Conservation (phyloP, 192 early-diverging fungal genomes). For the Dimargaris xerosporica region DNA sequence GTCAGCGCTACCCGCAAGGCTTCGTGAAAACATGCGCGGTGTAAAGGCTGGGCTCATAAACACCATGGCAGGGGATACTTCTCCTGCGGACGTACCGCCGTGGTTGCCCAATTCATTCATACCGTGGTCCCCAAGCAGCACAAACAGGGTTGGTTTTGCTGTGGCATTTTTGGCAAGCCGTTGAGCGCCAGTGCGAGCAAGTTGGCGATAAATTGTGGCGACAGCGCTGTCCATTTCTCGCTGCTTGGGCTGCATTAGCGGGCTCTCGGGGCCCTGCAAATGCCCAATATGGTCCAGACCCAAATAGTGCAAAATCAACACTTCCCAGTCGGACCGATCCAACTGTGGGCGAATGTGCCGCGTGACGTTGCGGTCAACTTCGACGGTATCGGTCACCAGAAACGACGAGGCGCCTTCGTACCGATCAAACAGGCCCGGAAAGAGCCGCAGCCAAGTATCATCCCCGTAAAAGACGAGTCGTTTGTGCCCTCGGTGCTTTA, state of each 20-base stretch:
- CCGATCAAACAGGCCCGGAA: conserved; percentile 46
- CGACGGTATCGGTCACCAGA: conserved; percentile 47
- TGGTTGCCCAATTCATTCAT: conserved; percentile 60
- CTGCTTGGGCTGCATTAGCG: conserved; percentile 59
- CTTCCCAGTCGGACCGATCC: conserved; percentile 43
- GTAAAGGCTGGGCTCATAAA: conserved; percentile 26
- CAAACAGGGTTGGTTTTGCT: conserved; percentile 46
- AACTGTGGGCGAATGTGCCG: conserved; percentile 43
- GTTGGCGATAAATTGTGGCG: conserved; percentile 30
- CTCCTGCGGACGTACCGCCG: conserved; percentile 31
- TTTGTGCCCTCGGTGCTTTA: conserved; percentile 31
- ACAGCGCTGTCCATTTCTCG: conserved; percentile 59
- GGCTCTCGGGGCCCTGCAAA: conserved; percentile 45
- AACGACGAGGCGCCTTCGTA: conserved; percentile 45
- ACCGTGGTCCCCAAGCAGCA: conserved; percentile 71
- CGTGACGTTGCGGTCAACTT: conserved; percentile 62
- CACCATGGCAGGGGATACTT: conserved; percentile 31
- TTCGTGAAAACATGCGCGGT: too few species aligned
- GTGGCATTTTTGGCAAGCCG: conserved; percentile 17
- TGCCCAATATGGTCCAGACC: conserved; percentile 78
- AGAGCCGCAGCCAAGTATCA: conserved; percentile 90
- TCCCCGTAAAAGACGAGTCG: conserved; percentile 80
- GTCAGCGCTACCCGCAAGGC: too few species aligned
- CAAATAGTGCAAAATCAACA: conserved; percentile 59
- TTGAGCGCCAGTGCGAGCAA: conserved; percentile 26